phyloP scores from a whole-genome alignment of 768 basidiomycete species.

The Dictyophora rubrovolvata region DNA sequence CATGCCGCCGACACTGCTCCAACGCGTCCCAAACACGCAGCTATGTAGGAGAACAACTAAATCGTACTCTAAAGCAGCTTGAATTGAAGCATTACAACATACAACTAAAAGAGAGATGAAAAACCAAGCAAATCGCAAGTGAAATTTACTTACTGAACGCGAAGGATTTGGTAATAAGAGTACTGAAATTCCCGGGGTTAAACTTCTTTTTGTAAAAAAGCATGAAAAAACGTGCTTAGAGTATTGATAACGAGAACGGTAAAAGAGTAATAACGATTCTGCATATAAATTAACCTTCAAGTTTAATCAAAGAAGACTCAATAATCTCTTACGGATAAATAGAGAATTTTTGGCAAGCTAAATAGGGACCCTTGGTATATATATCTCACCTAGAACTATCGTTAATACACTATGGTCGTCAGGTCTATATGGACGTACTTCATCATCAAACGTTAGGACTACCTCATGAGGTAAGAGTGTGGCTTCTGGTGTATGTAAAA shows the following conservation, averaged over 20 bases:
- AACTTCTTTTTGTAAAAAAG: neutral
- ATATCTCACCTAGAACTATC: neutral
- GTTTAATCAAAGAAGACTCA: neutral
- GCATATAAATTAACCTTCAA: neutral
- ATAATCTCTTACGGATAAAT: neutral
- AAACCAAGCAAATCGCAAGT: neutral
- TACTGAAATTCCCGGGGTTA: neutral
- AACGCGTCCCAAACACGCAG: neutral
- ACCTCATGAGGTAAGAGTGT: neutral
- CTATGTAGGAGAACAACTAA: neutral
- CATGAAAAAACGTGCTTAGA: neutral
- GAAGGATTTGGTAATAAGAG: neutral
- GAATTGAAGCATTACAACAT: neutral
- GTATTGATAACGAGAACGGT: neutral
- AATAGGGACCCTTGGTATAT: neutral
- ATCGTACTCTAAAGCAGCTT: neutral
- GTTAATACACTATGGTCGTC: neutral
- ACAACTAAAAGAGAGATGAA: neutral
- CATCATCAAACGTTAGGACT: slow-evolving; percentile 3
- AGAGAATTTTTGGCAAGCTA: neutral
- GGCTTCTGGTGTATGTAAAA: neutral
- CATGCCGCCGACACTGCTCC: neutral
- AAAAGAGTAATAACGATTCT: neutral
- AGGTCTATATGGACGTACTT: neutral
- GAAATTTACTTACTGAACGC: neutral